Percentiles rank a stretch among this genome's conserved stretches.
These are phyloP conservation scores for Linderniella brevidens DNA, from an alignment of 257 asterid genomes.

Conservation along the genomic window DNA sequence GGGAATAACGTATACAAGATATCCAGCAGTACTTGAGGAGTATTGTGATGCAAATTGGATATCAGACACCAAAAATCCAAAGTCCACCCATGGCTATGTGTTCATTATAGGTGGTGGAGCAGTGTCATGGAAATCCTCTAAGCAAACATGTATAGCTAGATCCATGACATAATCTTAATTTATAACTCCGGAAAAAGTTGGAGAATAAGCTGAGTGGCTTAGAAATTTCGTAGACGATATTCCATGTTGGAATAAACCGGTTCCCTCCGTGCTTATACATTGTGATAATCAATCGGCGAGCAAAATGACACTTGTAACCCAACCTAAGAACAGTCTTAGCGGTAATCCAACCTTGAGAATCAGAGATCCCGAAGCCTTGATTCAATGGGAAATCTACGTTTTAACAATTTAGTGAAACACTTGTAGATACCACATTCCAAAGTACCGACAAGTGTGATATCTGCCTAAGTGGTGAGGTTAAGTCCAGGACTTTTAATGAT, in stretches of 20 bases:
- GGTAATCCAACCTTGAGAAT: slow-evolving; percentile 6
- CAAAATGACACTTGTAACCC: slow-evolving; percentile 3
- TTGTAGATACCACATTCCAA: background rate
- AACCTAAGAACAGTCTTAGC: background rate
- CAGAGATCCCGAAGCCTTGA: slow-evolving; percentile 5
- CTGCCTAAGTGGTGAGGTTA: too few species aligned
- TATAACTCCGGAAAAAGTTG: slow-evolving; percentile 6
- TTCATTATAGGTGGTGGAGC: slow-evolving; percentile 3
- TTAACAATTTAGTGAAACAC: background rate
- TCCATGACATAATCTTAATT: slow-evolving; percentile 10
- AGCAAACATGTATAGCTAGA: slow-evolving; percentile 8
- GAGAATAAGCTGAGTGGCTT: slow-evolving; percentile 1
- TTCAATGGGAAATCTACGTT: slow-evolving; percentile 1
- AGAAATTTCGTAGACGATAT: background rate
- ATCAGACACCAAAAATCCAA: background rate
- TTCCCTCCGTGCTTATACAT: background rate
- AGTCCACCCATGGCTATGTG: background rate
- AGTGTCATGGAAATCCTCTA: slow-evolving; percentile 3
- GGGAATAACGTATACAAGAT: background rate
- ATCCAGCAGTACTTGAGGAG: background rate
- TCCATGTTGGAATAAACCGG: background rate
- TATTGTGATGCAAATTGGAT: slow-evolving; percentile 1
- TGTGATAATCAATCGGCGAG: background rate
- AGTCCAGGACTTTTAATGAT: too few species aligned
- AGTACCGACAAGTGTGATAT: background rate